phyloP scores from a whole-genome alignment of 2,329 filamentous ascomycete genomes.

The Fusarium virguliforme region DNA sequence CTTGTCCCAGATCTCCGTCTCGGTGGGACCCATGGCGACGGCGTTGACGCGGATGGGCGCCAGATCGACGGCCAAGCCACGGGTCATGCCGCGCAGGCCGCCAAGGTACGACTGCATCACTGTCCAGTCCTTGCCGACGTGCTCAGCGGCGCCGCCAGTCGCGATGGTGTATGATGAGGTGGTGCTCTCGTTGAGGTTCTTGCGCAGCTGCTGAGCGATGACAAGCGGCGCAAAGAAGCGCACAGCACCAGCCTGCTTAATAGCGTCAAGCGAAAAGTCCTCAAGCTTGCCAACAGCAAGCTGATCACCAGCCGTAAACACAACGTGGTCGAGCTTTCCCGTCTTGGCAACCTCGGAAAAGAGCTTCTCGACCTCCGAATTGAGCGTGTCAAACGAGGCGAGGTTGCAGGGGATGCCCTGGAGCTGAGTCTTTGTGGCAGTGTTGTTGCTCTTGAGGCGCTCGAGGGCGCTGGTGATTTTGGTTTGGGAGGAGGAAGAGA shows the following conservation, averaged over 20 bases:
- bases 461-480: constrained; percentile 34
- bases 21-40: constrained; percentile 37
- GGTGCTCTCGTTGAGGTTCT: constrained; percentile 33
- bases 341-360: constrained; percentile 35
- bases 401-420: constrained; percentile 40
- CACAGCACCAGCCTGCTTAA: constrained; percentile 39
- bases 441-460: constrained; percentile 34
- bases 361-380: constrained; percentile 30
- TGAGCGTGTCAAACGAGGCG: constrained; percentile 29
- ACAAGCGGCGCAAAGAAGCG: constrained; percentile 43
- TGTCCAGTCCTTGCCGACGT: constrained; percentile 38
- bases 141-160: constrained; percentile 33
- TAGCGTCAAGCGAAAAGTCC: constrained; percentile 27
- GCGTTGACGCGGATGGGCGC: constrained; percentile 42
- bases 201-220: constrained; percentile 41
- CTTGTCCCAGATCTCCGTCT: constrained; percentile 40
- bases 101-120: constrained; percentile 37
- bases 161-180: constrained; percentile 43
- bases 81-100: constrained; percentile 36
- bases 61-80: constrained; percentile 42
- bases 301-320: constrained; percentile 42
- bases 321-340: constrained; percentile 41
- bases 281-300: constrained; percentile 35
- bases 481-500: constrained; percentile 34
- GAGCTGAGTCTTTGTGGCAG: constrained; percentile 35